Evolutionary conservation across 768 basidiomycete species (phyloP), one percentile per base, ranked within the genome.

Genomic region (Stropharia rugosoannulata): DNA sequence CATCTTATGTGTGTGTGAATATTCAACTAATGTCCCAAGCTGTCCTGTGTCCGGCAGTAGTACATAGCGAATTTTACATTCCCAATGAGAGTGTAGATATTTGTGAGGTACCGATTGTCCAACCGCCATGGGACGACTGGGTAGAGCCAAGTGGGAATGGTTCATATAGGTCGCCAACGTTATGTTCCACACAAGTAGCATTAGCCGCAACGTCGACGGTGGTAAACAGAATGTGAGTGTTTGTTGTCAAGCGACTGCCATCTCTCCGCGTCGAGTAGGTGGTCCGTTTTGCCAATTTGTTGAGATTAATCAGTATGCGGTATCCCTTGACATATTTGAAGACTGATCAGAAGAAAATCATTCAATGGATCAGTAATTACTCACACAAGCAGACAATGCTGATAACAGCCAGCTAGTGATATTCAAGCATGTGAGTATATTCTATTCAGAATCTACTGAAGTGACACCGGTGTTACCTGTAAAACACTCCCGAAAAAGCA

Each of bases 231-330:
- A 70, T 67, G 39, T 68, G 27, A 29, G 27, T 59, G 4, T 68
- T 67, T 35, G 64, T 55, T 16, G 70, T 72, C n/a, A 47, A 61
- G 8, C 61, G 64, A 40, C 60, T 58, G 54, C 57, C 61, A 35
- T 47, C 55, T 8, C 53, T 51, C 27, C 55, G 60, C 29, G 35
- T 49, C 38, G 54, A 27, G 43, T 51, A 62, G 1, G 43, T 42
- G 15, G 62, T 61, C 47, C 58, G 54, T 46, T 65, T 60, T 7
- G 56, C 62, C 25, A 71, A 62, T 40, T 61, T 62, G 52, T 62
- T 67, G 44, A 75, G 62, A 44, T 72, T 73, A 41, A 73, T 62
- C n/a, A 75, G 65, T 36, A 73, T 70, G 19, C 68, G 70, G 55
- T 75, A 75, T 27, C 72, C 72, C 73, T 74, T 46, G 37, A 27